Base-by-base conservation (phyloP, 75 land plant genomes). In the Adiantum capillusveneris region DNA sequence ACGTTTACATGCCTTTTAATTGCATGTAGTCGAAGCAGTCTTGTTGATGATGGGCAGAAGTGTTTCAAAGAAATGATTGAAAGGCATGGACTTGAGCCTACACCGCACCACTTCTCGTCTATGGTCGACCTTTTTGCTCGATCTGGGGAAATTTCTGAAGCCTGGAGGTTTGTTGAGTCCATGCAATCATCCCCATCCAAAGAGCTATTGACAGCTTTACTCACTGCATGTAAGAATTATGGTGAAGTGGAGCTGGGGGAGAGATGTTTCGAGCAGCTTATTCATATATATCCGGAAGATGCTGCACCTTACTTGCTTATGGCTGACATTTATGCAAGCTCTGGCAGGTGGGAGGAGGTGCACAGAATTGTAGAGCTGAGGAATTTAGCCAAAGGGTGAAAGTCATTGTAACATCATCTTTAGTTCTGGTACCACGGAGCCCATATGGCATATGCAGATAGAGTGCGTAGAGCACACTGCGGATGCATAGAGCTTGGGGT, bases 151-250 rank as follows among this genome's bases (percentile, higher is more conserved):
- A 17, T 64, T 14, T 18, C 29, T 25, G 63, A 64, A 19, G 62
- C 66, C 26, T 26, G 25, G 21, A 29, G 27, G 11, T 54, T 53
- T 31, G 49, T 64, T 22, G 57, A 53, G 22, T 30, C 19, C 13
- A 66, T 72, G 75, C 75, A 70, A 18, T 29, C 61, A 16, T 24
- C 61, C 25, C 65, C 76, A 11, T 63, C 66, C 42, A 31, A 58
- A 6, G 46, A 1, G 57, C 26, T 27, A 20, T 57, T 11, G 63
- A 29, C 37, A 0, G 30, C 69, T 0, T 54, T 69, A 25, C 65
- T 69, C 2, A 54, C 42, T 41, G 26, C 71, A 13, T 69, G 71
- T 44, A 62, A 53, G 44, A 26, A 16, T n/a, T 48, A 61, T n/a
- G 53, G 21, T 24, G 18, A 59, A 17, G 65, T 51, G 9, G 67